Evolutionary conservation across 345 rosid genomes (phyloP).

Genomic region (Hibiscus tridactylites): DNA sequence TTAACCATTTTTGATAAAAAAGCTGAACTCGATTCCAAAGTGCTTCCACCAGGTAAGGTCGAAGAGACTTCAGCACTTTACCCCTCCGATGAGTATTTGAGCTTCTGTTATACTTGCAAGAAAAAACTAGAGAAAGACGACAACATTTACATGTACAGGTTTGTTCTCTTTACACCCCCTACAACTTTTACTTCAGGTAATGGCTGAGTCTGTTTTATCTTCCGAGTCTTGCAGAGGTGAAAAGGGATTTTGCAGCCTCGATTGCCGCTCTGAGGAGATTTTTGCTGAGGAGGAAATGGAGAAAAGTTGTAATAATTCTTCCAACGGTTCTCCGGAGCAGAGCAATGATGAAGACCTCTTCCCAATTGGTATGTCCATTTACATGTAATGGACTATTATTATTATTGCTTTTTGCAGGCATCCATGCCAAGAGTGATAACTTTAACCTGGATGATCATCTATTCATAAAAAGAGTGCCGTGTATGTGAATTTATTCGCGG

Average conservation of each 20-base stretch:
- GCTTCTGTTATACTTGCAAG: slow-evolving; percentile 63
- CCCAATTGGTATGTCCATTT: slow-evolving; percentile 27
- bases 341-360: slow-evolving; percentile 26
- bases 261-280: slow-evolving; percentile 63
- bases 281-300: slow-evolving; percentile 40
- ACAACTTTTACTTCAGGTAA: not conserved
- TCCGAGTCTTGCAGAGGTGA: slow-evolving; percentile 54
- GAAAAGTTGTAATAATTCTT: slow-evolving; percentile 20
- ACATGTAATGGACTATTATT: slow-evolving; percentile 11
- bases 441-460: slow-evolving; percentile 40
- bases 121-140: slow-evolving; percentile 47
- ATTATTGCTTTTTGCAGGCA: slow-evolving; percentile 14
- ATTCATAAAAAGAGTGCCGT: slow-evolving; percentile 54
- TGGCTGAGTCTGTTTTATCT: not conserved
- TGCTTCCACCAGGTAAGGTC: slow-evolving; percentile 15
- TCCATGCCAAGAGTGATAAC: slow-evolving; percentile 29
- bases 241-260: slow-evolving; percentile 68
- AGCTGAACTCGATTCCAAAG: slow-evolving; percentile 8
- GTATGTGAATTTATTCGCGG: slow-evolving; percentile 53
- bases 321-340: slow-evolving; percentile 17
- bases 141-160: slow-evolving; percentile 87
- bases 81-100: slow-evolving; percentile 45
- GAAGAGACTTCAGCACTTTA: slow-evolving; percentile 8
- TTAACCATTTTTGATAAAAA: slow-evolving; percentile 24
- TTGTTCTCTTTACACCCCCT: slow-evolving; percentile 11